Evolutionary conservation across 1,284 basidiomycete genomes (phyloP), one percentile per base, ranked within the genome.

Genomic region (Schizophyllum commune): DNA sequence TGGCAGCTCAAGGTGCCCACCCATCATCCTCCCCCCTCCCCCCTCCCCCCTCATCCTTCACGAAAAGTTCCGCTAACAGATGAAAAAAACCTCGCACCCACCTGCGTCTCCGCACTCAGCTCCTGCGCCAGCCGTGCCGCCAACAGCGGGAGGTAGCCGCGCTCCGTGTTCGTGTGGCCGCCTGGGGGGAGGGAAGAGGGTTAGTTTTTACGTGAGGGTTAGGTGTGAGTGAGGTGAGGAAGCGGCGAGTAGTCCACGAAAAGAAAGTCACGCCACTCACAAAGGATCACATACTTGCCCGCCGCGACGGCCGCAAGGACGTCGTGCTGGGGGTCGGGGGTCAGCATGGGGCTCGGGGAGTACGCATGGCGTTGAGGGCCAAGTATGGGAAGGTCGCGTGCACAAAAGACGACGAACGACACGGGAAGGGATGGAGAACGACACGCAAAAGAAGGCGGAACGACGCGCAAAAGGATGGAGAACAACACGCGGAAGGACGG

Each of bases 141-240:
- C 21, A 94, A 80, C 20, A 83, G 76, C 1, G 84, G 81, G 60
- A 96, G 86, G 73, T 92, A 96, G 0, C 91, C 91, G 33, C 93
- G 87, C 76, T 96, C 93, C 32, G 92, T 93, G 75, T 94, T 94
- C 22, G 91, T 89, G 74, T 96, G 91, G 27, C 89, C 86, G 69
- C 85, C 86, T 87, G 68, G 58, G 51, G 59, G 8, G 58, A 52
- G 58, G 58, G 65, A 47, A 47, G 22, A 13, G 11, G 6, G 27
- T 27, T 27, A 56, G n/a, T 5, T 20, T 21, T n/a, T n/a, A n/a
- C n/a, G n/a, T n/a, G n/a, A 21, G 59, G 57, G 27, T 3, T 5
- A 5, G 27, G 27, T 3, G 27, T 2, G 3, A 2, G 27, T 27
- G 27, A 27, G 27, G 27, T 5, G 27, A 27, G 27, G 3, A 5